Evolutionary conservation across 768 basidiomycete genomes (phyloP), one percentile per base, ranked within the genome.

Genomic region (Mrakia gelida): DNA sequence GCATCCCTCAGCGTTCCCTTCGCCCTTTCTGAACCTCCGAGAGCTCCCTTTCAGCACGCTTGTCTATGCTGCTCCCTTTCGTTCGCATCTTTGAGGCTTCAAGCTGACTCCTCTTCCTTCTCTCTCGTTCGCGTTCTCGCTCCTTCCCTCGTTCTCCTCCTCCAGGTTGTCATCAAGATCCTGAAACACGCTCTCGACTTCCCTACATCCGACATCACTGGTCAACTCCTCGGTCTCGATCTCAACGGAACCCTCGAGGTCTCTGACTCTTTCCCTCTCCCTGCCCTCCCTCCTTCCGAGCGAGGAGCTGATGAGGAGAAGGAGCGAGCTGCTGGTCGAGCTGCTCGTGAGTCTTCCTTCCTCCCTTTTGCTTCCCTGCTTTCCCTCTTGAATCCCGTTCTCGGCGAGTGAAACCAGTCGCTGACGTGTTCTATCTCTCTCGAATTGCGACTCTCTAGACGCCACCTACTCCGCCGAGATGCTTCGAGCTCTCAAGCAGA

Each of bases 171-270:
- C 76, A 89, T 92, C 75, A 97, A 96, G 87, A 95, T 98, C 75
- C 87, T 95, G 82, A 96, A 97, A 86, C 95, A 97, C 83, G 89
- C 92, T 62, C 89, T 91, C 71, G 95, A 96, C 83, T 87, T 52
- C 38, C 78, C 68, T 81, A 67, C 80, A 16, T 56, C 78, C 32
- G 85, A 85, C 74, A 91, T 91, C 38, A 90, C 93, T 83, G 95
- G 95, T 78, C 87, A 95, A 76, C 86, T 98, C 72, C 88, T 98
- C 75, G 95, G 95, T 62, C 89, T 98, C 76, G 95, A 98, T 86
- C 86, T 98, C 52, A 94, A 96, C 84, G 94, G 95, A 4, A 88
- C 89, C 67, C 89, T 96, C 73, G 94, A 97, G 86, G 89, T 97
- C 28, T 83, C 83, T 62, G 85, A 85, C 68, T 81, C 79, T 11